Conservation (phyloP, 768 basidiomycete species). For the Tephrocybe sp. region DNA sequence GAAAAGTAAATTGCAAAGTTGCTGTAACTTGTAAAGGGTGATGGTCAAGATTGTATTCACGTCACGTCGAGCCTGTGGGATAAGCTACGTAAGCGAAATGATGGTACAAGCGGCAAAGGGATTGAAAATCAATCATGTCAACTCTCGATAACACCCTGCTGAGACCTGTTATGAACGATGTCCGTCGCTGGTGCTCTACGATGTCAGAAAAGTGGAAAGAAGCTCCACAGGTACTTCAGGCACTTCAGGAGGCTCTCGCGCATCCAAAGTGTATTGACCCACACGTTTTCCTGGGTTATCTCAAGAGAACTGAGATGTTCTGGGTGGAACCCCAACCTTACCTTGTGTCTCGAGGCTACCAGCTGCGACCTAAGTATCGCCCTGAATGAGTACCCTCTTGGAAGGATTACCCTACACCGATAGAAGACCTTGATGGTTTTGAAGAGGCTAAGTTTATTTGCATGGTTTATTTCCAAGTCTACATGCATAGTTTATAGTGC, state of each 20-base stretch:
- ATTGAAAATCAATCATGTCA: no score
- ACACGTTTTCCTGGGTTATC: background rate
- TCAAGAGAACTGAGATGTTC: background rate
- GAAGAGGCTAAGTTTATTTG: background rate
- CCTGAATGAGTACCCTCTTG: slow-evolving; percentile 5
- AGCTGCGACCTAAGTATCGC: slow-evolving; percentile 4
- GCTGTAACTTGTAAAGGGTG: no score
- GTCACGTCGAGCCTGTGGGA: no score
- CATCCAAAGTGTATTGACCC: background rate
- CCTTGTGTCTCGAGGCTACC: slow-evolving; percentile 4
- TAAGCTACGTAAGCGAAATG: no score
- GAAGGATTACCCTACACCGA: background rate
- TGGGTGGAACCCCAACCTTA: slow-evolving; percentile 1
- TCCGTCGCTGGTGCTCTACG: no score
- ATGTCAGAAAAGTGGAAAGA: background rate
- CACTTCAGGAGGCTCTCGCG: background rate
- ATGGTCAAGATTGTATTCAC: no score
- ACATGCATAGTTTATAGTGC: no score
- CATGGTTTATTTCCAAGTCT: no score
- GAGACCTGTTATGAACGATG: no score
- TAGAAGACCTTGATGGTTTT: background rate
- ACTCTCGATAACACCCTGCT: no score
- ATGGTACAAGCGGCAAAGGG: no score
- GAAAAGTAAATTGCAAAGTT: no score
- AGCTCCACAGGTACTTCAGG: background rate